Base-by-base conservation (phyloP, 257 asterid species). In the Solanum rostratum region DNA sequence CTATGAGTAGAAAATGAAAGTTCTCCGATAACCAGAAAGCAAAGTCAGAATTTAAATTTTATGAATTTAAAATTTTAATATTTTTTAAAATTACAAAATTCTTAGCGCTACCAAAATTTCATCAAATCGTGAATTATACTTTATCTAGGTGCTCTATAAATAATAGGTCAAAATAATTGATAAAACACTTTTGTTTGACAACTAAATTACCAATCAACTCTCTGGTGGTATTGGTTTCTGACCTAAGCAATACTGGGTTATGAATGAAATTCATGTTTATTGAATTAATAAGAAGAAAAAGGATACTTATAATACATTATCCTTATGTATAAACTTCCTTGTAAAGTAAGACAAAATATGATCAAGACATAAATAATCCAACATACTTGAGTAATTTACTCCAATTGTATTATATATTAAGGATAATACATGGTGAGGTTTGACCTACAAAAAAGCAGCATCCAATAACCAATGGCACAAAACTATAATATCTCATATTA, bases 51-150 rank as follows among this genome's bases (percentile, higher is more conserved):
- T 3, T 59, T 59, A 6, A 59, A 2, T 59, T 10, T n/a, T 59
- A 59, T 59, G 16, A 5, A 0, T n/a, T 57, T 2, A 0, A 20
- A n/a, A n/a, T 10, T 59, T 10, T 59, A 59, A 0, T 10, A n/a
- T 59, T 59, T 59, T 59, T 59, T 59, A 0, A 53, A 18, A 0
- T 18, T 18, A 33, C 4, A 33, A 33, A 33, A 33, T 33, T 33
- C 39, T n/a, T n/a, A n/a, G n/a, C n/a, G n/a, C n/a, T n/a, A n/a
- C n/a, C n/a, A n/a, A n/a, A n/a, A n/a, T n/a, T n/a, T n/a, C n/a
- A n/a, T n/a, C n/a, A n/a, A n/a, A n/a, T n/a, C n/a, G n/a, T n/a
- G n/a, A n/a, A n/a, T n/a, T n/a, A n/a, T n/a, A n/a, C n/a, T n/a
- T n/a, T n/a, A n/a, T n/a, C n/a, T n/a, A n/a, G n/a, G n/a, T n/a